Percentiles rank a stretch among this genome's conserved stretches.
These are phyloP conservation scores for Penicillium pulvis DNA, from an alignment of 495 filamentous ascomycete species.

Conservation along the genomic window DNA sequence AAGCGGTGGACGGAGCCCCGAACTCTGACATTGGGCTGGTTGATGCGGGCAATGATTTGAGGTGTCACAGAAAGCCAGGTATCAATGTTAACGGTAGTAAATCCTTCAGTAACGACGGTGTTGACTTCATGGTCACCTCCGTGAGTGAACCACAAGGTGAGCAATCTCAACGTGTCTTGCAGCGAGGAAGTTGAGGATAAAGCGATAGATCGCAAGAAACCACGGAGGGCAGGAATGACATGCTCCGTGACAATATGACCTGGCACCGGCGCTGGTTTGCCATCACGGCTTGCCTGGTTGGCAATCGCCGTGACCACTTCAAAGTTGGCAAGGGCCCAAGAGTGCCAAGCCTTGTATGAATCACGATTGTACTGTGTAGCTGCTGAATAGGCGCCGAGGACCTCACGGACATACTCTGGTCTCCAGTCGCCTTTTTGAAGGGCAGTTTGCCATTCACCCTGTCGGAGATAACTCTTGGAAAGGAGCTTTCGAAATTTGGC, in stretches of 20 bases:
- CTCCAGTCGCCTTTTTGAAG: constrained; percentile 86
- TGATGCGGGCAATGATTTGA: constrained; percentile 95
- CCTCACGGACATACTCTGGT: constrained; percentile 63
- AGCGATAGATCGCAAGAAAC: constrained; percentile 94
- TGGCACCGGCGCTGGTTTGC: constrained; percentile 49
- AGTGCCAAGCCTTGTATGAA: constrained; percentile 99
- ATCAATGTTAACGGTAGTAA: constrained; percentile 87
- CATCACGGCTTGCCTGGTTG: constrained; percentile 60
- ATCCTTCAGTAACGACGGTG: constrained; percentile 81
- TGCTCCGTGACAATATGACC: constrained; percentile 73
- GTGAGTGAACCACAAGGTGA: constrained; percentile 96
- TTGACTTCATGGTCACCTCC: constrained; percentile 89
- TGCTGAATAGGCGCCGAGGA: constrained; percentile 82
- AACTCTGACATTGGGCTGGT: constrained; percentile 84
- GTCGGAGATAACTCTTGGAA: constrained; percentile 91
- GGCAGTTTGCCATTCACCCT: constrained; percentile 91
- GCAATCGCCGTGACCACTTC: constrained; percentile 87
- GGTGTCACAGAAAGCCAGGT: constrained; percentile 98
- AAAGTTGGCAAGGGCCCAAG: constrained; percentile 99
- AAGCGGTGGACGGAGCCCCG: constrained; percentile 88
- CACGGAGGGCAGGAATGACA: constrained; percentile 89
- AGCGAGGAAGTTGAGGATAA: constrained; percentile 88
- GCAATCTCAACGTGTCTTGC: constrained; percentile 89
- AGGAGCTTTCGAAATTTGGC: constrained; percentile 68
- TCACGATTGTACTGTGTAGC: constrained; percentile 88